Evolutionary conservation across 2,329 filamentous ascomycete species (phyloP).

Genomic region (Didymella exigua): DNA sequence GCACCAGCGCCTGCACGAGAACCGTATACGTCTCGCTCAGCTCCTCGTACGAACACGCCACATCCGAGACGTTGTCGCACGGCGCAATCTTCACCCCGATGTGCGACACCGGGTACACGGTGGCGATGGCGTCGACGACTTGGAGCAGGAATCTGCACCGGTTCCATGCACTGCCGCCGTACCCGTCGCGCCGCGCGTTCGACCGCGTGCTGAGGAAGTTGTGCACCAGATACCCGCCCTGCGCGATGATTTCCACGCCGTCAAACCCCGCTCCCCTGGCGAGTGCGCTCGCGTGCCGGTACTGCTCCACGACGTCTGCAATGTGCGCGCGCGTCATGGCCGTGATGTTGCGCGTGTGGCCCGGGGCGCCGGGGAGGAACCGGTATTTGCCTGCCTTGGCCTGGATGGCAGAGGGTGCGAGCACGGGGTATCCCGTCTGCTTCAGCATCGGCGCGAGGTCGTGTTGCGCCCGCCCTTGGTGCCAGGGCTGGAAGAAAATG

Average conservation of each 20-base stretch:
- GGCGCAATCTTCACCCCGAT: slow-evolving; percentile 39
- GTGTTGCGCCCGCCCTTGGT: slow-evolving; percentile 28
- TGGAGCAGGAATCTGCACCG: slow-evolving; percentile 42
- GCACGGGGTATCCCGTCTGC: slow-evolving; percentile 19
- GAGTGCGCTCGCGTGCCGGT: slow-evolving; percentile 1
- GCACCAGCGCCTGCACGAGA: slow-evolving; percentile 11
- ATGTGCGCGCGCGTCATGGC: slow-evolving; percentile 4
- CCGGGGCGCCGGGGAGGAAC: slow-evolving; percentile 17
- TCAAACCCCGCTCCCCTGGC: slow-evolving; percentile 16
- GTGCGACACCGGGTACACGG: slow-evolving; percentile 23
- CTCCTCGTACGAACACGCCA: slow-evolving; percentile 9
- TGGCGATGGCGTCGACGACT: slow-evolving; percentile 35
- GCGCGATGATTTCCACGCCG: slow-evolving; percentile 21
- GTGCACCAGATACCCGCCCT: slow-evolving; percentile 23
- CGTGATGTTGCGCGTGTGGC: slow-evolving; percentile 9
- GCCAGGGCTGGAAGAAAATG: slow-evolving; percentile 34
- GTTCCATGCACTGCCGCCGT: slow-evolving; percentile 41
- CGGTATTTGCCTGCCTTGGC: slow-evolving; percentile 26
- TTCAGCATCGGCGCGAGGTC: slow-evolving; percentile 31
- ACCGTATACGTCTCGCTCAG: slow-evolving; percentile 15
- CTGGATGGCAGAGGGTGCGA: slow-evolving; percentile 24
- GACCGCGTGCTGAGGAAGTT: slow-evolving; percentile 19
- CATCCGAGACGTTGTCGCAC: slow-evolving; percentile 25
- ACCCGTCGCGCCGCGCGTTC: slow-evolving; percentile 40
- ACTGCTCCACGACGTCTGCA: slow-evolving; percentile 8